A percentile compares a stretch with the other conserved stretches of the same genome.
These are phyloP conservation scores for Corylus avellana DNA, from an alignment of 306 rosid genomes.

Conservation along the genomic window DNA sequence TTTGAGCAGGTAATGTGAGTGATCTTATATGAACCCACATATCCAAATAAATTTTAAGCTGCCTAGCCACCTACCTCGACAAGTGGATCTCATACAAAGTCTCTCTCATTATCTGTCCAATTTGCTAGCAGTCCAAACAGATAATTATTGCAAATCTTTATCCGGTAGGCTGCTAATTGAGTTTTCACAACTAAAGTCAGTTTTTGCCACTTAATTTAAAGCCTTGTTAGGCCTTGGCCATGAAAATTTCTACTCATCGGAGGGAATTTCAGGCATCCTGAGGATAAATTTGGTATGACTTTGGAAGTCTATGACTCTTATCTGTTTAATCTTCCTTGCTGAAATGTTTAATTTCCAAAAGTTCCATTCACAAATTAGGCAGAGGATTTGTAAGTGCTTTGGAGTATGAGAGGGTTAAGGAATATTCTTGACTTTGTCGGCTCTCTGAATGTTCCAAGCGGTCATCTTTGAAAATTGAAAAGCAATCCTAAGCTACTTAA, in stretches of 20 bases:
- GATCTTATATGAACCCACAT: too few species aligned
- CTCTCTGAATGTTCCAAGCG: not conserved
- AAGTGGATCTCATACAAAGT: too few species aligned
- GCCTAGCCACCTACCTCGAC: too few species aligned
- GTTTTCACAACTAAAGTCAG: not conserved
- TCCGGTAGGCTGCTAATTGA: not conserved
- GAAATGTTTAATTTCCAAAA: not conserved
- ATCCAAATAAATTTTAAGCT: too few species aligned
- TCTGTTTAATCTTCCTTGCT: not conserved
- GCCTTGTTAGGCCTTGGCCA: not conserved
- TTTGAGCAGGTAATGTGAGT: too few species aligned
- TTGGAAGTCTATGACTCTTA: not conserved
- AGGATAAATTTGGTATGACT: not conserved
- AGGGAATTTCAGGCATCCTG: not conserved
- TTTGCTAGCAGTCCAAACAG: too few species aligned
- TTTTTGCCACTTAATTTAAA: not conserved
- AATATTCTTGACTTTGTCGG: not conserved
- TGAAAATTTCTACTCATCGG: not conserved
- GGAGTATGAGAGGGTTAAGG: not conserved
- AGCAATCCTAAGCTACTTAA: not conserved
- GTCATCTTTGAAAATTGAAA: slow-evolving; percentile 1
- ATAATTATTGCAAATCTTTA: not conserved
- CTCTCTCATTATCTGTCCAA: too few species aligned
- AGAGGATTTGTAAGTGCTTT: not conserved
- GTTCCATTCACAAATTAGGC: not conserved